A percentile compares a stretch with the other conserved stretches of the same genome.
Evolutionary conservation across 495 filamentous ascomycete species (phyloP).

Genomic region (Penicillium subrubescens): DNA sequence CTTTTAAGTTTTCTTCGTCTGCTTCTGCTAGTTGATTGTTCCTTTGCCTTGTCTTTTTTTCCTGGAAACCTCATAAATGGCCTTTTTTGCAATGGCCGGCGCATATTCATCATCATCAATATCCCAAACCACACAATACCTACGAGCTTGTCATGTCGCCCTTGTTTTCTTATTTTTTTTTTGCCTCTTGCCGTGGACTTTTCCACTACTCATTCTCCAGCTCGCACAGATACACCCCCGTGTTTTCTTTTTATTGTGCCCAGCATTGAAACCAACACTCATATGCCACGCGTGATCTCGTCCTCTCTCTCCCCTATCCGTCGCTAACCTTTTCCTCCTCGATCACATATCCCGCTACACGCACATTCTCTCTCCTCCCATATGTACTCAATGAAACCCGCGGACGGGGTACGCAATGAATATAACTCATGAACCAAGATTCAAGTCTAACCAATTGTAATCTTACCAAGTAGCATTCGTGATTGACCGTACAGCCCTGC

Average conservation of each 20-base stretch:
- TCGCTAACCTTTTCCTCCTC: slow-evolving; percentile 9
- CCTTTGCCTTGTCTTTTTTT: slow-evolving; percentile 11
- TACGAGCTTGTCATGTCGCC: slow-evolving; percentile 6
- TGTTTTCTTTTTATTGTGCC: neutral
- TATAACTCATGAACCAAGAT: slow-evolving; percentile 27
- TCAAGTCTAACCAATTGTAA: neutral
- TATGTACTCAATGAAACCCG: slow-evolving; percentile 25
- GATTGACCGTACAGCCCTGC: neutral
- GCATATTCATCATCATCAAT: slow-evolving; percentile 28
- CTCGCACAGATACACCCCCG: slow-evolving; percentile 24
- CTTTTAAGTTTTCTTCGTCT: slow-evolving; percentile 9
- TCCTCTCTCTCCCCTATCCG: slow-evolving; percentile 19
- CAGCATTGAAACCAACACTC: neutral
- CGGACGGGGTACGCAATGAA: slow-evolving; percentile 33
- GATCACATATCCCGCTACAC: slow-evolving; percentile 1
- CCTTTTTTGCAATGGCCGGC: slow-evolving; percentile 27
- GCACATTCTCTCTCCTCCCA: slow-evolving; percentile 20
- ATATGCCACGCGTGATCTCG: slow-evolving; percentile 19
- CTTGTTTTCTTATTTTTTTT: neutral
- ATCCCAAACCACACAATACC: slow-evolving; percentile 18
- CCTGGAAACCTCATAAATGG: slow-evolving; percentile 30
- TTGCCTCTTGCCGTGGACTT: slow-evolving; percentile 1
- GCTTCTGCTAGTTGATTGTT: slow-evolving; percentile 10
- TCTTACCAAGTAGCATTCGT: neutral
- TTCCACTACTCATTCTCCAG: neutral